Evolutionary conservation across 768 basidiomycete species (phyloP).

Genomic region (Atractiella rhizophila): DNA sequence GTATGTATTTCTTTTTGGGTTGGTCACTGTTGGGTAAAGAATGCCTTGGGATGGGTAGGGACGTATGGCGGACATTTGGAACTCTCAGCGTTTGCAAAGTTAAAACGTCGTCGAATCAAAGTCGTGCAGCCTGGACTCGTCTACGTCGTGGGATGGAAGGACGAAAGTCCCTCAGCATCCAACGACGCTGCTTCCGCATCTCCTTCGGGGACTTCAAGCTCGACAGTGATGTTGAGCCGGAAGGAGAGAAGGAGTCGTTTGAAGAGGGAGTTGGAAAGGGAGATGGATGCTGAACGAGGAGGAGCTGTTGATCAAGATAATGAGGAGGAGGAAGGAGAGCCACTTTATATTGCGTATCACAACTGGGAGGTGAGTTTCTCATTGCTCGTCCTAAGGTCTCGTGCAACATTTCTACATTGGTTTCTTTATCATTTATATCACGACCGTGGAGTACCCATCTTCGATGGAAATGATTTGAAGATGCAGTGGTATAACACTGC

Average conservation of each 20-base stretch:
- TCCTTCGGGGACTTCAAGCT: constrained; percentile 16
- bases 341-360: constrained; percentile 70
- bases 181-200: constrained; percentile 1
- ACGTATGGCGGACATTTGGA: constrained; percentile 88
- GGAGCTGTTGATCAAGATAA: no score
- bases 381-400: no score
- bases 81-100: constrained; percentile 70
- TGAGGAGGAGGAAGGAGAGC: constrained; percentile 16
- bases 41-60: no score
- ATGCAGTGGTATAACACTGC: no score
- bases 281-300: no score
- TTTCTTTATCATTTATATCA: not conserved
- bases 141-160: constrained; percentile 49
- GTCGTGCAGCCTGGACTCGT: constrained; percentile 77
- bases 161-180: constrained; percentile 6
- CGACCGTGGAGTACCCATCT: no score
- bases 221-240: no score
- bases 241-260: constrained; percentile 17
- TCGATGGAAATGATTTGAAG: no score
- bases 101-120: constrained; percentile 53
- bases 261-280: no score
- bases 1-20: not conserved
- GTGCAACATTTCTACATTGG: no score
- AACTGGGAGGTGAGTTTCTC: constrained; percentile 24
- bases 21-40: constrained; percentile 7